Base-by-base conservation (phyloP, 345 rosid species). In the Geranium brycei region DNA sequence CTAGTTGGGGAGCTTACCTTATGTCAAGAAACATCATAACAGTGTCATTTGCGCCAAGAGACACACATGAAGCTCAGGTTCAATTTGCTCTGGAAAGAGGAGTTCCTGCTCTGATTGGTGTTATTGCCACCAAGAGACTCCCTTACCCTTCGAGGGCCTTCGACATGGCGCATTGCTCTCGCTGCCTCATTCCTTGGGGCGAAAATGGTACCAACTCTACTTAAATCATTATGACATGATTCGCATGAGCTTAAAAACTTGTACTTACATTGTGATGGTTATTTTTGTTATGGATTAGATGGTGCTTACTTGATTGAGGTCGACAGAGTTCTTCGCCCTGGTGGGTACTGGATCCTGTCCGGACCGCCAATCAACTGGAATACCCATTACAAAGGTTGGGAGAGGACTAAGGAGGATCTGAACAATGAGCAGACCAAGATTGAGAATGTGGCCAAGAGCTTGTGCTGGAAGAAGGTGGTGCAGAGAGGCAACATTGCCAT, bases 291-390 rank as follows among this genome's bases (percentile, higher is more conserved):
- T 19, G 5, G 17, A 14, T 16, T 71, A 80, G 87, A 62, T 60
- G 87, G 87, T 23, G 66, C 64, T 1, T 80, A 68, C 65, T 62
- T 83, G 69, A 83, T 78, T 57, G 87, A 83, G 64, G 77, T 80
- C 3, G 83, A 80, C 32, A 38, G 80, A 40, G 68, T 80, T 60
- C 73, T 70, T 38, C 61, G 84, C 38, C 87, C 87, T 2, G 82
- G 84, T 40, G 87, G 87, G 17, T 80, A 83, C 66, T 83, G 87
- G 87, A 76, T 83, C n/a, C 74, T 83, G 23, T 83, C 84, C 0
- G 84, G 87, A 2, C 87, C 83, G 12, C 87, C 87, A 1, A 80
- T 83, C 72, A 70, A 68, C 17, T 80, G 87, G 84, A 75, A 66
- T 71, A 75, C 51, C 51, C 30, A 78, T 65, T 78, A 76, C 77